Percentiles rank a stretch among this genome's conserved stretches.
Evolutionary conservation across 208 protist species (phyloP).

Genomic region (Trypanosoma boissoni): DNA sequence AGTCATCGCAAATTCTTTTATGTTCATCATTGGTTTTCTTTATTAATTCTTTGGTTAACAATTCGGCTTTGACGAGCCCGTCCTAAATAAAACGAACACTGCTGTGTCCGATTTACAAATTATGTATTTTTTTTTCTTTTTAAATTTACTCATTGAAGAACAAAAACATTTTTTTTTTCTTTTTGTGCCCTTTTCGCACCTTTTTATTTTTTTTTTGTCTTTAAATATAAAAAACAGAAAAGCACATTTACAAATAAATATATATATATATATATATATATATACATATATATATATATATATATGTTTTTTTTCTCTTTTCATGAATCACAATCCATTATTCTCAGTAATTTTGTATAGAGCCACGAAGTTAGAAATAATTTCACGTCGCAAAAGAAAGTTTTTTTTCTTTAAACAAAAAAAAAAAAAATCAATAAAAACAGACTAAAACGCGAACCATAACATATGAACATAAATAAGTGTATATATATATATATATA

Average conservation of each 20-base stretch:
- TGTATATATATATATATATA: background rate
- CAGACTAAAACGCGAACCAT: background rate
- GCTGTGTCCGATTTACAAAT: no score
- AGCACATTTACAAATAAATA: conserved; percentile 3
- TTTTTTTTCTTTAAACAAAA: background rate
- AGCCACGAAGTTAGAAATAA: no score
- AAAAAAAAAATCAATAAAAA: background rate
- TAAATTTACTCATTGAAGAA: no score
- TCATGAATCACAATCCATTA: background rate
- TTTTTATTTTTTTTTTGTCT: background rate
- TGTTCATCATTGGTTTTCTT: no score
- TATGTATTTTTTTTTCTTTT: no score
- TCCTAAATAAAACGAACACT: no score
- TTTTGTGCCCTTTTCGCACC: no score
- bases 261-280: conserved; percentile 14
- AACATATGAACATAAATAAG: background rate
- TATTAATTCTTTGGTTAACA: no score
- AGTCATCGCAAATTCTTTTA: no score
- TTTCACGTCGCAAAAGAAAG: background rate
- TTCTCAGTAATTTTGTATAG: no score
- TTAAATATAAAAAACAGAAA: background rate
- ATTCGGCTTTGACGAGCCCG: no score
- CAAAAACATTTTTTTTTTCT: conserved; percentile 1
- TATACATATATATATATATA: conserved; percentile 17
- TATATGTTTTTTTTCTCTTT: conserved; percentile 8